These are phyloP conservation scores for Ogataea methanolica DNA, from an alignment of 805 yeast genomes.

Conservation along the genomic window DNA sequence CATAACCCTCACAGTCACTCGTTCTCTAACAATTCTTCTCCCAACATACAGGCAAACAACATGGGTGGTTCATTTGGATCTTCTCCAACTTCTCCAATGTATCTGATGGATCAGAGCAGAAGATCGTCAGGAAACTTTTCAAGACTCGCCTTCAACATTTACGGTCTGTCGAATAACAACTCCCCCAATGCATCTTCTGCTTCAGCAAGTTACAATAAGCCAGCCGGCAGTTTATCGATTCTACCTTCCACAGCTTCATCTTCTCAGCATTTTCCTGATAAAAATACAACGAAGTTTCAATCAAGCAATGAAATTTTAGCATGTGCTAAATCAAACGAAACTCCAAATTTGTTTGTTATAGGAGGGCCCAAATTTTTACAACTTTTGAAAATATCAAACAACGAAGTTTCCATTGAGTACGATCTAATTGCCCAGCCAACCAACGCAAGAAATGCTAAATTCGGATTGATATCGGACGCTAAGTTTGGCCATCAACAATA, in stretches of 20 bases:
- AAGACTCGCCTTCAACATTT: conserved; percentile 55
- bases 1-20: conserved; percentile 1
- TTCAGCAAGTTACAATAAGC: conserved; percentile 11
- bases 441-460: conserved; percentile 29
- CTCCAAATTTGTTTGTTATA: conserved; percentile 33
- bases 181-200: conserved; percentile 11
- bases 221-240: conserved; percentile 18
- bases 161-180: conserved; percentile 35
- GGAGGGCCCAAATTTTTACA: conserved; percentile 41
- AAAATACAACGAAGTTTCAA: conserved; percentile 26
- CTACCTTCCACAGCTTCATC: conserved; percentile 18
- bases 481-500: conserved; percentile 38
- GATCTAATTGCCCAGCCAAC: conserved; percentile 29
- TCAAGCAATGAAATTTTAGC: conserved; percentile 31
- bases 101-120: conserved; percentile 20
- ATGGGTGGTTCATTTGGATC: conserved; percentile 13
- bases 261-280: conserved; percentile 19
- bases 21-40: conserved; percentile 2
- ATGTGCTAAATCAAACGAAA: conserved; percentile 30
- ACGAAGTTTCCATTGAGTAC: conserved; percentile 28
- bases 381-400: conserved; percentile 30
- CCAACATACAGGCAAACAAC: not conserved
- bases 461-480: conserved; percentile 39
- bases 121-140: conserved; percentile 36
- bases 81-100: conserved; percentile 21